Percentiles rank a stretch among this genome's conserved stretches.
phyloP scores from a whole-genome alignment of 192 early-diverging fungal genomes.

The Backusella mclennaniae region DNA sequence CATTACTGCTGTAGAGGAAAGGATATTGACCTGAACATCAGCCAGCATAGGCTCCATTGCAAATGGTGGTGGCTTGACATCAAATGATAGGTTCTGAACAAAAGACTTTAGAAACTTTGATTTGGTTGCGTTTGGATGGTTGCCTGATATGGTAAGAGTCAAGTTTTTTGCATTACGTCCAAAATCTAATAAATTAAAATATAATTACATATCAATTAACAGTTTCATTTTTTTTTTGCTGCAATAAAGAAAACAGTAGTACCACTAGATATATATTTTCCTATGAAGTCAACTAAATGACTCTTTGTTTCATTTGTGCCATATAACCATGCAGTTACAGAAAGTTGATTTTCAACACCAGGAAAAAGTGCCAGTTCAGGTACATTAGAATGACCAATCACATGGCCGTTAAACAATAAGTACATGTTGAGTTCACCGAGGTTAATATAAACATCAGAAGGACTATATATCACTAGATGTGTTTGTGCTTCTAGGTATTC shows the following conservation, averaged over 20 bases:
- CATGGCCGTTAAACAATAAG: constrained; percentile 15
- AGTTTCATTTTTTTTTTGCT: background rate
- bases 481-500: constrained; percentile 23
- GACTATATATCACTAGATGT: constrained; percentile 26
- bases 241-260: background rate
- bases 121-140: constrained; percentile 24
- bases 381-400: constrained; percentile 32
- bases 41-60: constrained; percentile 15
- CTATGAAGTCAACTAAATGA: constrained; percentile 18
- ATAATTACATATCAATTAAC: background rate
- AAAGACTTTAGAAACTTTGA: constrained; percentile 24
- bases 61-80: constrained; percentile 18
- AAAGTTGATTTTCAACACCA: constrained; percentile 17
- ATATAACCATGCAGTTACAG: constrained; percentile 8
- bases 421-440: constrained; percentile 27
- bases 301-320: background rate
- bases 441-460: constrained; percentile 32
- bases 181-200: background rate
- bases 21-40: constrained; percentile 28
- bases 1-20: constrained; percentile 31
- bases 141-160: constrained; percentile 28
- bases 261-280: constrained; percentile 21
- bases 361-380: constrained; percentile 11
- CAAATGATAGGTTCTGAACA: constrained; percentile 12
- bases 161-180: constrained; percentile 9